Evolutionary conservation across 768 basidiomycete species (phyloP), one percentile per base, ranked within the genome.

Genomic region (Podaxis sp.): DNA sequence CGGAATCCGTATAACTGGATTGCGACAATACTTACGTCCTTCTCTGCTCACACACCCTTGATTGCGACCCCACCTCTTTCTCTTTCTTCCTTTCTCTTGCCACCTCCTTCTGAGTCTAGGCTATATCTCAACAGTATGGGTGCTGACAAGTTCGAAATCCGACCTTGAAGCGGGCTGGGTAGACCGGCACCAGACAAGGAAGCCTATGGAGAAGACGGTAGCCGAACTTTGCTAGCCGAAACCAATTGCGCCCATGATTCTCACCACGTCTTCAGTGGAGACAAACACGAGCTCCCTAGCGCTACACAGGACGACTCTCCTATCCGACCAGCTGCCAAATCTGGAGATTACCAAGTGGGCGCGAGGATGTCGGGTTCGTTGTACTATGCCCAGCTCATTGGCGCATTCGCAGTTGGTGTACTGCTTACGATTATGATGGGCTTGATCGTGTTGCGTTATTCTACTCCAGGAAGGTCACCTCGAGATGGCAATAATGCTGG

Each of bases 101-200:
- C 9, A 12, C 36, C 17, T 39, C 13, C 38, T 7, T 22, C 36
- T 7, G 36, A 15, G 53, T 38, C 28, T 9, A 17, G 19, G 36
- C 12, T 5, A 49, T 8, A 49, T 26, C 49, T 28, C 24, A 11
- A 49, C 26, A 44, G 57, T 44, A 22, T 40, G n/a, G 33, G 56
- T 62, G 54, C 46, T 54, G 15, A 33, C 30, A 38, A 6, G 26
- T 26, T 30, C 52, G 17, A 48, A 9, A 24, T 19, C 19, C 9
- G 61, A 56, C 24, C 54, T 62, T 39, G 54, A 62, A 19, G 33
- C 15, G 2, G 61, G 46, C 19, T 51, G 11, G 36, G 36, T 36
- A 62, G 61, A 40, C 53, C 52, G 15, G 30, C 39, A 8, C 60
- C 28, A 36, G 61, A 62, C 9, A 53, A 61, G 19, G 61, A 62